Evolutionary conservation across 2,329 filamentous ascomycete species (phyloP).

Genomic region (Fusarium acutatum): DNA sequence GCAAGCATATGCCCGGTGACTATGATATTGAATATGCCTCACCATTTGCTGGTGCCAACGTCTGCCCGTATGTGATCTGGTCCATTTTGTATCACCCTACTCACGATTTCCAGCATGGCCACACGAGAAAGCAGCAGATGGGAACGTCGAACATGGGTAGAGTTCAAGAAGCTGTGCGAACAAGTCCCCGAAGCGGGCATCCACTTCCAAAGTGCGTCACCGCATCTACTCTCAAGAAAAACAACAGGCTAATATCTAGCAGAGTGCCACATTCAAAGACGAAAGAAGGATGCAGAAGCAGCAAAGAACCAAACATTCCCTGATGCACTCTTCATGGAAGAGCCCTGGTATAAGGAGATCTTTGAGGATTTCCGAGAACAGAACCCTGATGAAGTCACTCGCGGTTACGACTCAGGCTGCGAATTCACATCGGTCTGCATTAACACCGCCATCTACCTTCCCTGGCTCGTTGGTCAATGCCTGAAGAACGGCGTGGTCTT

Average conservation of each 20-base stretch:
- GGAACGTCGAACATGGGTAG: conserved; percentile 72
- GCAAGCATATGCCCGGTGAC: conserved; percentile 93
- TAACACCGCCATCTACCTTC: conserved; percentile 87
- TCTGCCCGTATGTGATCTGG: conserved; percentile 69
- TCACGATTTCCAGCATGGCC: conserved; percentile 53
- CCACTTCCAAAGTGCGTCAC: conserved; percentile 72
- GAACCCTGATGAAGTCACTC: conserved; percentile 64
- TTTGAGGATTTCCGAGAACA: conserved; percentile 76
- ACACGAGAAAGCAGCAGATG: conserved; percentile 56
- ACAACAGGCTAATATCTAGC: background rate
- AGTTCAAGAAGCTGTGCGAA: conserved; percentile 66
- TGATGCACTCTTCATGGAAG: conserved; percentile 68
- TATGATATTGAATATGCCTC: conserved; percentile 92
- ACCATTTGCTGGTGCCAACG: conserved; percentile 88
- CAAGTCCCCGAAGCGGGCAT: conserved; percentile 80
- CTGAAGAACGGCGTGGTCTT: conserved; percentile 75
- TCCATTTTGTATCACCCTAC: background rate
- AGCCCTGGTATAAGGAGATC: conserved; percentile 79
- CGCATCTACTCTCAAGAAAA: background rate
- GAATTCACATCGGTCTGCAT: conserved; percentile 89
- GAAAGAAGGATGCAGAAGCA: conserved; percentile 67
- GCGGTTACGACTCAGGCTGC: conserved; percentile 75
- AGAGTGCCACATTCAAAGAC: conserved; percentile 61
- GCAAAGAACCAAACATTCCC: conserved; percentile 52
- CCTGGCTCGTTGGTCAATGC: conserved; percentile 85